Percentiles rank a stretch among this genome's conserved stretches.
Evolutionary conservation across 495 filamentous ascomycete species (phyloP).

Genomic region (Penicillium canescens): DNA sequence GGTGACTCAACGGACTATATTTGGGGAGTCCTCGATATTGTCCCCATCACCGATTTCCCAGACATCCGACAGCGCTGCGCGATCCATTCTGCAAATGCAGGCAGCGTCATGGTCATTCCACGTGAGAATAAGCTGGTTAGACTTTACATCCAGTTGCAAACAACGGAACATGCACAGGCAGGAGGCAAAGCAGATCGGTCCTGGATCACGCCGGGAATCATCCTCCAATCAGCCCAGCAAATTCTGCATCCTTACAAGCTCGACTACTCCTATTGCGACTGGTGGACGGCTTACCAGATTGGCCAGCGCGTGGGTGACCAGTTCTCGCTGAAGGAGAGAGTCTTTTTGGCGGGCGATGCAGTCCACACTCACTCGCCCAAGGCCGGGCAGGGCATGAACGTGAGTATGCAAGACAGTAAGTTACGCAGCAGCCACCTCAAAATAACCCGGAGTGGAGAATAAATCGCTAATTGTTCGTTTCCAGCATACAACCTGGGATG

Average conservation of each 20-base stretch:
- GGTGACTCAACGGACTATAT: constrained; percentile 61
- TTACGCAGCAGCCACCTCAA: background rate
- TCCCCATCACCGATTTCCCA: constrained; percentile 65
- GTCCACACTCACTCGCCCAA: constrained; percentile 65
- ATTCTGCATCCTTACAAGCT: constrained; percentile 64
- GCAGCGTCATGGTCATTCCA: constrained; percentile 66
- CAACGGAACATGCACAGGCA: constrained; percentile 29
- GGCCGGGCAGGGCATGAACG: constrained; percentile 78
- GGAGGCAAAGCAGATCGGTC: constrained; percentile 43
- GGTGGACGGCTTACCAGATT: constrained; percentile 62
- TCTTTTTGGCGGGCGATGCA: constrained; percentile 66
- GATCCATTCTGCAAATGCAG: constrained; percentile 59
- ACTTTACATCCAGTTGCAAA: constrained; percentile 68
- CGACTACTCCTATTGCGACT: constrained; percentile 59
- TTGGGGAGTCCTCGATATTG: constrained; percentile 63
- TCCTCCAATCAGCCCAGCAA: constrained; percentile 57
- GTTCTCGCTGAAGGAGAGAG: constrained; percentile 59
- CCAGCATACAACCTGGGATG: constrained; percentile 68
- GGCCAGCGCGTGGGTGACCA: constrained; percentile 64
- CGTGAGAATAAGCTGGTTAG: constrained; percentile 66
- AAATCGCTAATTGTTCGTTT: too few species aligned
- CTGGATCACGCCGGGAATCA: constrained; percentile 57
- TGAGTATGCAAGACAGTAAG: constrained; percentile 57
- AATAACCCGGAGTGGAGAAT: too few species aligned
- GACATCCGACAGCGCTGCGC: constrained; percentile 65